Percentiles rank a stretch among this genome's conserved stretches.
Evolutionary conservation across 2,329 filamentous ascomycete genomes (phyloP).

Genomic region (Botryotinia narcissicola): DNA sequence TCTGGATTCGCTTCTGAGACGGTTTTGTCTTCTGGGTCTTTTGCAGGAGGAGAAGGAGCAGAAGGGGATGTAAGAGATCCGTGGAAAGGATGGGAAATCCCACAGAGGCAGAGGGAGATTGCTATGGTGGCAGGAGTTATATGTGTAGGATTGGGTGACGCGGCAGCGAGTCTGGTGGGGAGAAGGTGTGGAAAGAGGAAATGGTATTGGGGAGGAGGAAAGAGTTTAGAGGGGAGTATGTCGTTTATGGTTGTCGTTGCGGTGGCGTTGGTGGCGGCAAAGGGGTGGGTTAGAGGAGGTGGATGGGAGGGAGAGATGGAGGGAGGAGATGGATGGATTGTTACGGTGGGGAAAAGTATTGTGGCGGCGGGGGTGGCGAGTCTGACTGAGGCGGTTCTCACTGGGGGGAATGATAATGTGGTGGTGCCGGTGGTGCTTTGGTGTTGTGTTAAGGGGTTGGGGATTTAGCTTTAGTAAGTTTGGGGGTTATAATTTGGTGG

Average conservation of each 20-base stretch:
- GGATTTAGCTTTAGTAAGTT: conserved; percentile 29
- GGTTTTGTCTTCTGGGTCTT: not conserved
- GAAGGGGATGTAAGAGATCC: conserved; percentile 45
- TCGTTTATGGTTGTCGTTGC: conserved; percentile 83
- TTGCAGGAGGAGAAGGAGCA: not conserved
- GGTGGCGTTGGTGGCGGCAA: conserved; percentile 66
- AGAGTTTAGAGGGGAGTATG: conserved; percentile 82
- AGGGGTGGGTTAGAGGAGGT: conserved; percentile 72
- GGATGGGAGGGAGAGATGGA: conserved; percentile 67
- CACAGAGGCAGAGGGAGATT: conserved; percentile 66
- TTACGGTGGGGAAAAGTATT: conserved; percentile 55
- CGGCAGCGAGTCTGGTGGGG: conserved; percentile 86
- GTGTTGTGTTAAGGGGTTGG: conserved; percentile 78
- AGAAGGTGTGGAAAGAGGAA: conserved; percentile 81
- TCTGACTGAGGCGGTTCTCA: conserved; percentile 90
- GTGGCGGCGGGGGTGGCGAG: conserved; percentile 78
- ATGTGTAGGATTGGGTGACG: conserved; percentile 93
- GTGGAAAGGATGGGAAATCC: conserved; percentile 73
- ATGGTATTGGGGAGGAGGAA: conserved; percentile 96
- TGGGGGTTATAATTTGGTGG: too few relatives aligned
- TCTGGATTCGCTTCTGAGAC: not conserved
- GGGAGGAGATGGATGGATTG: conserved; percentile 44
- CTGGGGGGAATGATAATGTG: conserved; percentile 97
- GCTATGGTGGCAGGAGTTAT: conserved; percentile 91
- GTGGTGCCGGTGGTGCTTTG: conserved; percentile 79